Conservation (phyloP, 495 filamentous ascomycete species). For the Aspergillus nanangensis region DNA sequence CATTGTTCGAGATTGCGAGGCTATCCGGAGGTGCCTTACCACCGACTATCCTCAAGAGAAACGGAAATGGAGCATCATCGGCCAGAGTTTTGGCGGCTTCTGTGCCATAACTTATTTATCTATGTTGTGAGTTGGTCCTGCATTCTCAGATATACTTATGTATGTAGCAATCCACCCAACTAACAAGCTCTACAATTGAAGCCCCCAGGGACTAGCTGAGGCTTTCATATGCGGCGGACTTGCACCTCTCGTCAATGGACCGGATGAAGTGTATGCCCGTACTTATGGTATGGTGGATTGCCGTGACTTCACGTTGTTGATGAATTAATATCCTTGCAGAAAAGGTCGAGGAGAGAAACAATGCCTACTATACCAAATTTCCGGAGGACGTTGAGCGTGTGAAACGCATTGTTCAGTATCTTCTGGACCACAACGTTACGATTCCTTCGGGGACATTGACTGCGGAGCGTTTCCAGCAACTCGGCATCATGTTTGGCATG, state of each 20-base stretch:
- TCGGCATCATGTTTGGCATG: slow-evolving; percentile 72
- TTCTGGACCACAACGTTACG: slow-evolving; percentile 51
- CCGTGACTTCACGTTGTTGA: too few relatives aligned
- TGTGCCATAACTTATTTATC: slow-evolving; percentile 78
- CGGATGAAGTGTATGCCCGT: slow-evolving; percentile 71
- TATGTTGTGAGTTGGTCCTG: slow-evolving; percentile 48
- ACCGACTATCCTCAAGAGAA: slow-evolving; percentile 63
- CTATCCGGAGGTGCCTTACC: slow-evolving; percentile 70
- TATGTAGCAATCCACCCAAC: neutral
- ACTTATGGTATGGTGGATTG: slow-evolving; percentile 49
- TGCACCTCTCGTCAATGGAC: slow-evolving; percentile 63
- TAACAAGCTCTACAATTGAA: slow-evolving; percentile 14
- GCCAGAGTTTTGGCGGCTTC: slow-evolving; percentile 92
- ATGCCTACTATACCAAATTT: slow-evolving; percentile 77
- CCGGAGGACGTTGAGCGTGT: slow-evolving; percentile 75
- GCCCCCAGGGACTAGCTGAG: slow-evolving; percentile 72
- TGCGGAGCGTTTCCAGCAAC: slow-evolving; percentile 62
- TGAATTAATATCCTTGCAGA: slow-evolving; percentile 21
- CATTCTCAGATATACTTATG: neutral
- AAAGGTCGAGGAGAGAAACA: slow-evolving; percentile 62
- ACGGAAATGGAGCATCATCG: slow-evolving; percentile 78
- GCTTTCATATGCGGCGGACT: slow-evolving; percentile 81
- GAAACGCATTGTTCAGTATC: slow-evolving; percentile 58
- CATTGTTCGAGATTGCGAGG: slow-evolving; percentile 85
- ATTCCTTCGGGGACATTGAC: slow-evolving; percentile 67